phyloP scores from a whole-genome alignment of 2,329 filamentous ascomycete genomes.

The Nannizzia gypsea region DNA sequence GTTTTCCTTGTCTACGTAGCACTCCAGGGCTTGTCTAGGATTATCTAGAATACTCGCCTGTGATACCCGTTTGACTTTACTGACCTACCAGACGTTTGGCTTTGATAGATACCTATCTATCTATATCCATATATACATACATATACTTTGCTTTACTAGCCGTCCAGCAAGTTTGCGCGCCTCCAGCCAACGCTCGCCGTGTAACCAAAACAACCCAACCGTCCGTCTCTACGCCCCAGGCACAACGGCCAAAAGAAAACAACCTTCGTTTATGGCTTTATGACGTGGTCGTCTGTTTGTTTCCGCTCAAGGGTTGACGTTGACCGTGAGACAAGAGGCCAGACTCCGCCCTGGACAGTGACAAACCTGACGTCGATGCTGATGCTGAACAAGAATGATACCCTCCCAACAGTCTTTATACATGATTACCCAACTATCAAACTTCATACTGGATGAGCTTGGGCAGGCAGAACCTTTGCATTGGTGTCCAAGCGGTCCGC shows the following conservation, averaged over 20 bases:
- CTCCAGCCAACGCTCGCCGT: background rate
- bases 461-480: background rate
- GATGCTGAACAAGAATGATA: background rate
- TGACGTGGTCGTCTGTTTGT: background rate
- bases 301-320: background rate
- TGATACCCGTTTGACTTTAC: background rate
- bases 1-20: background rate
- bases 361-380: background rate
- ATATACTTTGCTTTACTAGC: no score
- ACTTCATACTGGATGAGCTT: background rate
- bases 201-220: background rate
- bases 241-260: background rate
- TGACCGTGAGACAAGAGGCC: background rate
- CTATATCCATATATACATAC: no score
- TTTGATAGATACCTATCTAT: no score
- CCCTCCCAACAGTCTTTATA: background rate
- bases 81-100: no score
- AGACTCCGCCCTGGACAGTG: background rate
- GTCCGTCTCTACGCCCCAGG: background rate
- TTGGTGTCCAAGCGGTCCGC: constrained; percentile 3
- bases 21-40: background rate
- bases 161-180: background rate
- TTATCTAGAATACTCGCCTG: background rate
- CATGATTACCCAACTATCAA: background rate
- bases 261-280: background rate